Percentiles rank a stretch among this genome's conserved stretches.
These are phyloP conservation scores for Beta macrorhiza DNA, from an alignment of 179 eudicot species.

Conservation along the genomic window DNA sequence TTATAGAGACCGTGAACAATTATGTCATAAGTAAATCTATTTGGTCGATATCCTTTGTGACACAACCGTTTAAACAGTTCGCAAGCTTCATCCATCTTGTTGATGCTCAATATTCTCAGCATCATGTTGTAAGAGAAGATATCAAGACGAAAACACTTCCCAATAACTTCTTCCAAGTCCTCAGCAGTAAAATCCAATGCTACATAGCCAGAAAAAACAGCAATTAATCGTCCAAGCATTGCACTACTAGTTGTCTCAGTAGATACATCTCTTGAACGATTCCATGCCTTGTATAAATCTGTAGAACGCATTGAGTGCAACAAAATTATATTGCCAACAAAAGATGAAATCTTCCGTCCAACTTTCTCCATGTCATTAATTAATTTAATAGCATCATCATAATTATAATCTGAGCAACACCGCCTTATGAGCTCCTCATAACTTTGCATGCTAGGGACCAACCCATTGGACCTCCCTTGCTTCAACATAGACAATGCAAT, in stretches of 20 bases:
- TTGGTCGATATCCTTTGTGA: conserved; percentile 67
- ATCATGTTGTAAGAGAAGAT: conserved; percentile 62
- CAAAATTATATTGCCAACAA: conserved; percentile 62
- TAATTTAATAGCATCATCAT: conserved; percentile 38
- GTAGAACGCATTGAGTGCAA: conserved; percentile 42
- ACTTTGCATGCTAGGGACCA: conserved; percentile 46
- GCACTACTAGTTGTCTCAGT: conserved; percentile 34
- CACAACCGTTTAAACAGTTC: conserved; percentile 42
- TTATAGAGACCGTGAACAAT: conserved; percentile 52
- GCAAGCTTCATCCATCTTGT: conserved; percentile 52
- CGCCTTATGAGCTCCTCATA: conserved; percentile 67
- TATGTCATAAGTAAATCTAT: conserved; percentile 66
- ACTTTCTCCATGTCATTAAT: conserved; percentile 50
- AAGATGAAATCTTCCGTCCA: conserved; percentile 65
- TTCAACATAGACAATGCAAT: conserved; percentile 42
- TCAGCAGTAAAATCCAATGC: conserved; percentile 27
- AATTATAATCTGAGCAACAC: conserved; percentile 38
- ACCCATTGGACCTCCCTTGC: conserved; percentile 32
- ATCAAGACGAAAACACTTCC: conserved; percentile 57
- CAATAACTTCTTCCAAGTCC: conserved; percentile 52
- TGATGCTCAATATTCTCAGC: conserved; percentile 49
- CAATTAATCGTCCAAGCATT: conserved; percentile 51
- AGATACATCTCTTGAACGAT: conserved; percentile 36
- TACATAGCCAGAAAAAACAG: conserved; percentile 45
- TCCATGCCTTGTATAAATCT: conserved; percentile 56